Base-by-base conservation (phyloP, 768 basidiomycete species). In the Tricholoma sp. region DNA sequence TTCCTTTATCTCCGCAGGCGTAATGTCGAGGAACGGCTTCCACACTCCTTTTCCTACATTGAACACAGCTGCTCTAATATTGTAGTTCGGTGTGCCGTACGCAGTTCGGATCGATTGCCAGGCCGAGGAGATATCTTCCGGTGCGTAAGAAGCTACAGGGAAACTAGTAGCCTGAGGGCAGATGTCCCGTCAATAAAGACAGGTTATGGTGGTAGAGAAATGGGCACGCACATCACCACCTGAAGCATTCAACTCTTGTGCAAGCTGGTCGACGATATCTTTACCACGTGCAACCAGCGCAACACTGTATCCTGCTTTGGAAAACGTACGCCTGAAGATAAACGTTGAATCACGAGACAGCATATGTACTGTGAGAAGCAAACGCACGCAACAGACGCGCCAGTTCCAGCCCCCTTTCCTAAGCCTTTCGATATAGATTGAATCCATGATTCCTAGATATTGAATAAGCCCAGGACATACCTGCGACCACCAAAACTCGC, bases 11-110 rank as follows among this genome's bases (percentile, higher is more conserved):
- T 88, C 85, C 50, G 80, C 74, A 1, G 81, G 78, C 0, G 81
- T 84, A 20, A 87, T 64, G 11, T 86, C 76, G 28, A 90, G 70
- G 76, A 89, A 90, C 1, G 79, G 77, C 68, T 86, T 88, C 78
- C 81, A 88, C 11, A 82, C 67, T 2, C 77, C 78, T 33, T 77
- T 66, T 0, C 74, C 85, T 2, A 74, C 79, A 63, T 90, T 90
- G 71, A 80, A 90, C 11, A 90, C 62, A 1, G 86, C 86, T 2
- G 76, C 84, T 11, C 80, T 81, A 39, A 89, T 76, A 29, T 72
- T 72, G 57, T 77, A 79, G 31, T 76, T 68, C 2, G 83, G 78
- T 49, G 74, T 72, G 0, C 79, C 72, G 61, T 76, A 86, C 6
- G 61, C 73, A 12, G 66, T 51, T 36, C 78, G 79, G 62, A 86